phyloP scores from a whole-genome alignment of 805 yeast genomes.

The Barnettozyma salicaria region DNA sequence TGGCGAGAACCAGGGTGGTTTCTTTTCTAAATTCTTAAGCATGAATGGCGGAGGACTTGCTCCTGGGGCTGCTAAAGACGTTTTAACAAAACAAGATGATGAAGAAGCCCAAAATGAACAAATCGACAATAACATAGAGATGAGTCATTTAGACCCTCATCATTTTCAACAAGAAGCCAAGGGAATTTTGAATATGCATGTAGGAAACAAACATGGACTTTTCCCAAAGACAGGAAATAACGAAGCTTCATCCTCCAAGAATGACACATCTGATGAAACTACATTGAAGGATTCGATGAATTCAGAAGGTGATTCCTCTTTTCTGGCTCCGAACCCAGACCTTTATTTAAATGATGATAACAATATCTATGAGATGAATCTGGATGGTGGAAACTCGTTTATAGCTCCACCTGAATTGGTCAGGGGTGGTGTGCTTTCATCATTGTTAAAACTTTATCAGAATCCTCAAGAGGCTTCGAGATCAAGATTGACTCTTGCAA shows the following conservation, averaged over 20 bases:
- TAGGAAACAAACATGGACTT: not conserved
- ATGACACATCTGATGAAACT: constrained; percentile 15
- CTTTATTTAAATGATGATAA: constrained; percentile 29
- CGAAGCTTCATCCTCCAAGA: not conserved
- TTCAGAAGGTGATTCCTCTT: constrained; percentile 21
- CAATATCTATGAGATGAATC: constrained; percentile 26
- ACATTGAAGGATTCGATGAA: constrained; percentile 24
- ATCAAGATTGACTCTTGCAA: constrained; percentile 17
- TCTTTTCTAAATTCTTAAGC: constrained; percentile 26
- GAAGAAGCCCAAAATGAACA: constrained; percentile 32
- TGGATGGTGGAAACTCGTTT: constrained; percentile 33
- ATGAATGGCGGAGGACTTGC: constrained; percentile 30
- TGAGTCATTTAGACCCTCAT: constrained; percentile 38
- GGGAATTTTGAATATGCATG: constrained; percentile 45
- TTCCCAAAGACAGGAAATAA: not conserved
- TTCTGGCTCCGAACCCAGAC: constrained; percentile 39
- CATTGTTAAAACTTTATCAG: constrained; percentile 66
- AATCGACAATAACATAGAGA: constrained; percentile 36
- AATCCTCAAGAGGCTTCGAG: constrained; percentile 29
- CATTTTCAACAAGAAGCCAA: constrained; percentile 47
- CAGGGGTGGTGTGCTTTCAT: constrained; percentile 81
- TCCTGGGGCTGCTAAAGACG: constrained; percentile 29
- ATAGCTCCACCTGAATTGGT: constrained; percentile 60
- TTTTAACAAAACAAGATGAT: constrained; percentile 20
- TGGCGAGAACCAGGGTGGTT: constrained; percentile 20